These are phyloP conservation scores for Breviolum minutum DNA, from an alignment of 73 alveolate genomes.

Conservation along the genomic window DNA sequence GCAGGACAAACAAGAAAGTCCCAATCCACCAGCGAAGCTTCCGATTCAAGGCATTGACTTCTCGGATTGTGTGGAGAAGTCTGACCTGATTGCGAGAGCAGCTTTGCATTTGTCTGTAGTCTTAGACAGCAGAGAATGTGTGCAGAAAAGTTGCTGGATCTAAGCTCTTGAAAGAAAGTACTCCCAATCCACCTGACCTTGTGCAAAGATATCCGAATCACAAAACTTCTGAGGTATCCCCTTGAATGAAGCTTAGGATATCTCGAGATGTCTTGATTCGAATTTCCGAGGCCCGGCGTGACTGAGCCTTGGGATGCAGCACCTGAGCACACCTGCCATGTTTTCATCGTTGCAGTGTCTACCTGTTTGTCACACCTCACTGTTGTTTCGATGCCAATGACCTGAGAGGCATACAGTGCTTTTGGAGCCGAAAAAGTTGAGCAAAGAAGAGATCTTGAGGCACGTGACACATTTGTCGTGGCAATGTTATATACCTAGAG, in stretches of 20 bases:
- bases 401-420: constrained; percentile 50
- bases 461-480: background rate
- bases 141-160: background rate
- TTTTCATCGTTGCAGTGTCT: background rate
- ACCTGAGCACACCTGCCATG: constrained; percentile 22
- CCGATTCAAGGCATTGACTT: constrained; percentile 61
- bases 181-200: no score
- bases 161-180: no score
- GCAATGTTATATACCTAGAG: no score
- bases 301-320: constrained; percentile 91
- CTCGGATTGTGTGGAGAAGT: constrained; percentile 79
- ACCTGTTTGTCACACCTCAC: background rate
- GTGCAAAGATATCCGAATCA: background rate
- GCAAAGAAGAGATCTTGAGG: constrained; percentile 62
- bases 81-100: constrained; percentile 74
- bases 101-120: constrained; percentile 35
- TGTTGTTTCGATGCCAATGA: no score
- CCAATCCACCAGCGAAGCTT: background rate
- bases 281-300: constrained; percentile 48
- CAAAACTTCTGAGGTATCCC: no score
- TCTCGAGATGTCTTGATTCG: background rate
- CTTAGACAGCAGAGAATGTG: background rate
- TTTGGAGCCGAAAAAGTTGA: constrained; percentile 50
- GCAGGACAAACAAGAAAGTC: no score
- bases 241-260: no score